Evolutionary conservation across 2,329 filamentous ascomycete genomes (phyloP).

Genomic region (Rutstroemia sp.): DNA sequence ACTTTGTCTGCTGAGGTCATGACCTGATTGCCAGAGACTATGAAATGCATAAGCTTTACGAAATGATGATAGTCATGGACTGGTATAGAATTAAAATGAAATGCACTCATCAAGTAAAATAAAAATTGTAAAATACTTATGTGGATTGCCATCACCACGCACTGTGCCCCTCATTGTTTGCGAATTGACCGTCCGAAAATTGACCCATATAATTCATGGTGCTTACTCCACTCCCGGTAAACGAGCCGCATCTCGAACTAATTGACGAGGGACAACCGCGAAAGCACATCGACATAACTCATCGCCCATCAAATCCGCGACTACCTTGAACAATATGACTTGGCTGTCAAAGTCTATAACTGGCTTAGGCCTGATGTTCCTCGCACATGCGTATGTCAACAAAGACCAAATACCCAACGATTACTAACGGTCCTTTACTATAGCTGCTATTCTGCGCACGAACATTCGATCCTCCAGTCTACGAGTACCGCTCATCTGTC

Average conservation of each 20-base stretch:
- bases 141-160: background rate
- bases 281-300: too few relatives aligned
- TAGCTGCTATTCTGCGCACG: constrained; percentile 94
- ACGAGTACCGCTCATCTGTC: constrained; percentile 42
- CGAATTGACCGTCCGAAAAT: background rate
- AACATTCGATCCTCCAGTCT: constrained; percentile 71
- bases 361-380: constrained; percentile 65
- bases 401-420: background rate
- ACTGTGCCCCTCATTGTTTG: background rate
- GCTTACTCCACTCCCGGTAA: constrained; percentile 1
- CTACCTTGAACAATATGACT: constrained; percentile 46
- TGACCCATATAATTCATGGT: constrained; percentile 1
- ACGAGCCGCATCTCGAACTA: background rate
- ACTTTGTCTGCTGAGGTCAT: constrained; percentile 19
- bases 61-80: constrained; percentile 26
- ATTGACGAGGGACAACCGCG: too few relatives aligned
- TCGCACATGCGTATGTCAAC: constrained; percentile 73
- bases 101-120: constrained; percentile 11
- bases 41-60: constrained; percentile 9
- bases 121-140: background rate
- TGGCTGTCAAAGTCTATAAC: constrained; percentile 66
- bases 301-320: too few relatives aligned
- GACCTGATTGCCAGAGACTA: constrained; percentile 3
- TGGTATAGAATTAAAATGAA: constrained; percentile 21
- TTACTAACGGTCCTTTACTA: background rate